Evolutionary conservation across 1,139 yeast genomes (phyloP), one percentile per base, ranked within the genome.

Genomic region (Nakaseomyces uthaithaninus): DNA sequence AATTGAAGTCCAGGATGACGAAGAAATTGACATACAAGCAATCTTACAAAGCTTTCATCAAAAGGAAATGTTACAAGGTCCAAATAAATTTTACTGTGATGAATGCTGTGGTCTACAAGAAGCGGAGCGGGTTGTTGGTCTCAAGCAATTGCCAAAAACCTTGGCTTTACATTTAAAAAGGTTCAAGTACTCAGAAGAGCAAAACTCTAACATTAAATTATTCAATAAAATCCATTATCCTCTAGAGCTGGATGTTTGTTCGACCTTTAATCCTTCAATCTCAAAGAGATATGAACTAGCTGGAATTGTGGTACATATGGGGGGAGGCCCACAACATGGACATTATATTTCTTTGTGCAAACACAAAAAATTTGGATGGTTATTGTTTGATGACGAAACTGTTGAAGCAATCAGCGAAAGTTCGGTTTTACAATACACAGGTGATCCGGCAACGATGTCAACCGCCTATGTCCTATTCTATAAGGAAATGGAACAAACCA

Each of bases 311-410:
- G 89, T 91, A 12, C 98, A 91, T 55, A 82, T 91, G 53, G 98
- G 98, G 8, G 95, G 95, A 3, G 97, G 97, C 0, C 96, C 97
- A 3, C 87, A 87, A 69, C 95, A 87, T 61, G 98, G 98, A 1
- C 98, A 91, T 60, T 91, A 91, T 57, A 89, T 91, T 16, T 75
- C 95, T 0, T 66, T 91, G 5, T 83, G 94, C 49, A 87, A 87
- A 58, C 80, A 91, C 6, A 78, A 75, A 43, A 72, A 74, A 15
- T 77, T 78, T 27, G 85, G 95, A 1, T 91, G 98, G 98, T 65
- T 91, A 25, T 64, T 91, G 43, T 91, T 84, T 62, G 98, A 91
- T 60, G 98, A 91, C 61, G 98, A 91, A 62, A 80, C 94, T 12
- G 96, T 89, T 6, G 97, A 89, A 55, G 67, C 81, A 24, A 89